Evolutionary conservation across 768 basidiomycete species (phyloP).

Genomic region (Xerocomellus dryophilus): DNA sequence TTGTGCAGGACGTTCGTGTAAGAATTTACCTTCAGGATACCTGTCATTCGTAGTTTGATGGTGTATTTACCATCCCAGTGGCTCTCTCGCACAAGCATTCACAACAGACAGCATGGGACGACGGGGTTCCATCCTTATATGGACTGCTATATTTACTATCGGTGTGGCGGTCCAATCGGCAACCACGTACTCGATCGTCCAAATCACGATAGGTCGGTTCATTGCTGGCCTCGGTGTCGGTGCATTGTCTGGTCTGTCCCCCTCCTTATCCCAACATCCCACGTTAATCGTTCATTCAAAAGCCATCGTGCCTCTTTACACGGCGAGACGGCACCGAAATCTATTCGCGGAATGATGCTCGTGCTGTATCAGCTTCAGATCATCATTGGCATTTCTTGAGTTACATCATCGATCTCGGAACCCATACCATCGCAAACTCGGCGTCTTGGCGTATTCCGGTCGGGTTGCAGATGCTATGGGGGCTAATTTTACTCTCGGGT

Average conservation of each 20-base stretch:
- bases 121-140: slow-evolving; percentile 12
- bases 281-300: slow-evolving; percentile 9
- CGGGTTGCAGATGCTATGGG: slow-evolving; percentile 14
- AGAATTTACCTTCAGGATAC: background rate
- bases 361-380: slow-evolving; percentile 78
- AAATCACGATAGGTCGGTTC: slow-evolving; percentile 14
- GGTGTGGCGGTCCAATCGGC: slow-evolving; percentile 15
- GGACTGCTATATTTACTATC: slow-evolving; percentile 13
- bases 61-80: slow-evolving; percentile 31
- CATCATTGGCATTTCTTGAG: slow-evolving; percentile 68
- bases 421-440: slow-evolving; percentile 11
- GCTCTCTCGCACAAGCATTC: slow-evolving; percentile 59
- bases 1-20: slow-evolving; percentile 13
- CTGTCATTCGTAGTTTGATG: background rate
- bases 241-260: slow-evolving; percentile 9
- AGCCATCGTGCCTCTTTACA: slow-evolving; percentile 66
- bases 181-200: slow-evolving; percentile 11
- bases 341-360: slow-evolving; percentile 65
- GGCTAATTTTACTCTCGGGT: slow-evolving; percentile 9
- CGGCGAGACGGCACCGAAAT: slow-evolving; percentile 74
- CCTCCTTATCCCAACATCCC: background rate
- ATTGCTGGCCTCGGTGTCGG: slow-evolving; percentile 15
- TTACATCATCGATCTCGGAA: slow-evolving; percentile 53
- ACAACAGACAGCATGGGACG: slow-evolving; percentile 18
- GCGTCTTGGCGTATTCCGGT: slow-evolving; percentile 16